Evolutionary conservation across 2,329 filamentous ascomycete species (phyloP).

Genomic region (Trichophyton mentagrophytes): DNA sequence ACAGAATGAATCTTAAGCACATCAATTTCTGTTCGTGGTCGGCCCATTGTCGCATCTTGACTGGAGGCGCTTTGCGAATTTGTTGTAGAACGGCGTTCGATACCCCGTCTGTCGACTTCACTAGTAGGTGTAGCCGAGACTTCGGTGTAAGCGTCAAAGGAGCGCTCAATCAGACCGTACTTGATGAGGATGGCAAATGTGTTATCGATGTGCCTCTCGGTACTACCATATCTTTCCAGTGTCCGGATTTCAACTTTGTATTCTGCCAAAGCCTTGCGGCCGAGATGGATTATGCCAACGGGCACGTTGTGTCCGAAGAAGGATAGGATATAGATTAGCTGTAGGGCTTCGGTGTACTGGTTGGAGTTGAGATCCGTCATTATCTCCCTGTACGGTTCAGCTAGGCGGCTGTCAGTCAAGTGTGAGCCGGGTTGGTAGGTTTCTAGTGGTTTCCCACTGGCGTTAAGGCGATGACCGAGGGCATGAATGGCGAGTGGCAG

Average conservation of each 20-base stretch:
- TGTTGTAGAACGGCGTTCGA: slow-evolving; percentile 14
- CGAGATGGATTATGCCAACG: slow-evolving; percentile 51
- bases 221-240: slow-evolving; percentile 16
- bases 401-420: slow-evolving; percentile 43
- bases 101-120: slow-evolving; percentile 6
- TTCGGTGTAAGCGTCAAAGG: slow-evolving; percentile 23
- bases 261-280: slow-evolving; percentile 25
- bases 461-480: slow-evolving; percentile 49
- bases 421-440: slow-evolving; percentile 47
- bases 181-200: slow-evolving; percentile 35
- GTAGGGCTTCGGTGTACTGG: slow-evolving; percentile 43
- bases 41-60: slow-evolving; percentile 23
- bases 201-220: slow-evolving; percentile 31
- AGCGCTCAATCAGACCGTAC: slow-evolving; percentile 35
- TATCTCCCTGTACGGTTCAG: slow-evolving; percentile 36
- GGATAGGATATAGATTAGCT: slow-evolving; percentile 51
- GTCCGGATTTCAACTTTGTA: slow-evolving; percentile 19
- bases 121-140: slow-evolving; percentile 7
- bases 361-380: slow-evolving; percentile 34
- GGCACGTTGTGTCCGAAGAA: slow-evolving; percentile 55
- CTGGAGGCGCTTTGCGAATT: slow-evolving; percentile 23
- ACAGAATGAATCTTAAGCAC: slow-evolving; percentile 37
- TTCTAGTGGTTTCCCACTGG: slow-evolving; percentile 48
- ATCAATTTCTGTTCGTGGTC: slow-evolving; percentile 28
- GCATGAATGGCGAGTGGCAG: slow-evolving; percentile 57